These are phyloP conservation scores for Hymenoscyphus fructigenus DNA, from an alignment of 2,329 filamentous ascomycete genomes.

Conservation along the genomic window DNA sequence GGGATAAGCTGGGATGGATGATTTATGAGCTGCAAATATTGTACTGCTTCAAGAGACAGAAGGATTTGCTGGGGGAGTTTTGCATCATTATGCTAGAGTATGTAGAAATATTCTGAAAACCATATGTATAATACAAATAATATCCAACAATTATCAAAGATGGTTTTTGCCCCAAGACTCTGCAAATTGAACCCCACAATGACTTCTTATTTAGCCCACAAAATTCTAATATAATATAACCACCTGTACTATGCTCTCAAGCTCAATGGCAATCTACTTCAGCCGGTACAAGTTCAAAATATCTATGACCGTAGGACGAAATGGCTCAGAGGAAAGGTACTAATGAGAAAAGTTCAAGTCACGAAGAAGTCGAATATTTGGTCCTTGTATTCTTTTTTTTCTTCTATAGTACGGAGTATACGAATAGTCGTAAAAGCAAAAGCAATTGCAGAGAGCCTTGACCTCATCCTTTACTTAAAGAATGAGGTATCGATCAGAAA, in stretches of 20 bases:
- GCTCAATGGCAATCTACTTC: no score
- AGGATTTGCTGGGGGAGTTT: background rate
- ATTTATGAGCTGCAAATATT: background rate
- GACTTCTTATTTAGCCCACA: no score
- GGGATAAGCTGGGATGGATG: slow-evolving; percentile 25
- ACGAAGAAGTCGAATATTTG: background rate
- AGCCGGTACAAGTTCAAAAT: no score
- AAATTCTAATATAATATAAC: no score
- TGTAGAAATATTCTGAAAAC: background rate
- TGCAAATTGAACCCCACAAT: no score
- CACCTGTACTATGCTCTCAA: no score
- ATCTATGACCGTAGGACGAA: no score
- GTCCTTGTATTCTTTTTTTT: background rate
- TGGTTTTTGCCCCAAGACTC: no score
- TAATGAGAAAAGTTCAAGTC: no score
- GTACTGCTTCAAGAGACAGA: background rate
- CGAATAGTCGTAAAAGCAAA: background rate
- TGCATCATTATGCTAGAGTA: background rate
- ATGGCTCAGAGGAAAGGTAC: no score
- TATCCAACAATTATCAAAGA: background rate
- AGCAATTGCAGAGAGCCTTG: background rate
- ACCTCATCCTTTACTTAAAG: background rate
- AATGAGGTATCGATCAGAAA: slow-evolving; percentile 45
- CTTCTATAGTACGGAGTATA: background rate
- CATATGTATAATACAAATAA: background rate